A percentile compares a stretch with the other conserved stretches of the same genome.
These are phyloP conservation scores for Tympanopsis confertula DNA, from an alignment of 2,329 filamentous ascomycete species.

Conservation along the genomic window DNA sequence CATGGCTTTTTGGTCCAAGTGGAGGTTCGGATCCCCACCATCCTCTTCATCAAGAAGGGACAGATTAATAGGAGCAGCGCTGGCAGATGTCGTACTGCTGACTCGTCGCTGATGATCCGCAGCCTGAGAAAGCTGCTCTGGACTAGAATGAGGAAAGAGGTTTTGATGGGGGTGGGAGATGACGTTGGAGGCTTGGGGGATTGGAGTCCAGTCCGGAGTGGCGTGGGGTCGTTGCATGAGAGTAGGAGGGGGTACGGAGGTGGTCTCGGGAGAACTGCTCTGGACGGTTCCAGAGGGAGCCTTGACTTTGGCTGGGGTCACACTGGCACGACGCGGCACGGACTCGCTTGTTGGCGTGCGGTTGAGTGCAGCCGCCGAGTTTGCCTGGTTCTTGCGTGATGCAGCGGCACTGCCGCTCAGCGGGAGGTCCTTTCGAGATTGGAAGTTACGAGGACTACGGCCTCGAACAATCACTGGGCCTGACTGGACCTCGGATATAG, in stretches of 20 bases:
- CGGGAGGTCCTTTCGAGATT: conserved; percentile 57
- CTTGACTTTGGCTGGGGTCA: background rate
- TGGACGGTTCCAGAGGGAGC: background rate
- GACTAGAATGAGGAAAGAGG: too few relatives aligned
- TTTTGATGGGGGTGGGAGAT: background rate
- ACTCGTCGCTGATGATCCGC: too few relatives aligned
- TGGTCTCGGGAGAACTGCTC: background rate
- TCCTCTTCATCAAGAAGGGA: conserved; percentile 50
- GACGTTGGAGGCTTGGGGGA: background rate
- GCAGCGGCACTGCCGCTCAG: conserved; percentile 24
- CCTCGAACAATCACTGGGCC: conserved; percentile 62
- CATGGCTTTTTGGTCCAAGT: conserved; percentile 20
- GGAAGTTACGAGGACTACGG: conserved; percentile 60
- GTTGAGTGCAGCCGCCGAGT: background rate
- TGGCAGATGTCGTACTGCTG: too few relatives aligned
- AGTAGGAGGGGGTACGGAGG: background rate
- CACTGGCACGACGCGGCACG: background rate
- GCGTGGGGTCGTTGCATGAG: background rate
- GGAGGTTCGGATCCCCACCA: conserved; percentile 37
- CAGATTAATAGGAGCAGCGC: conserved; percentile 27
- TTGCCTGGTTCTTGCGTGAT: conserved; percentile 17
- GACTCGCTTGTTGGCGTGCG: background rate
- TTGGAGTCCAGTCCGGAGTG: background rate
- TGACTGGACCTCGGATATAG: conserved; percentile 54
- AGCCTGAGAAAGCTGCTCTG: background rate